Evolutionary conservation across 176 grass and related monocot genomes (phyloP), one percentile per base, ranked within the genome.

Genomic region (sorghum (Sorghum bicolor)): DNA sequence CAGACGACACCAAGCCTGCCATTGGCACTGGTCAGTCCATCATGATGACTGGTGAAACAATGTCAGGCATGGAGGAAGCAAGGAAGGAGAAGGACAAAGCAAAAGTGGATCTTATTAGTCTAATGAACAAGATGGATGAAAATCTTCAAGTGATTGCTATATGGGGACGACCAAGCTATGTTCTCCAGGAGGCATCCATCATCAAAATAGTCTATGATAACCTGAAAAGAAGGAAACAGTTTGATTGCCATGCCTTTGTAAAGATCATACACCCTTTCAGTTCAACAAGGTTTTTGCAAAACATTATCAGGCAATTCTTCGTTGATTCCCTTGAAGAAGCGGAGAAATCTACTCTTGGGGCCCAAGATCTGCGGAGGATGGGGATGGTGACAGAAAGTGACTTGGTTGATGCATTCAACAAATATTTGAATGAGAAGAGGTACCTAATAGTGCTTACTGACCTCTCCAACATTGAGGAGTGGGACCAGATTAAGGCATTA

Each of bases 361-460:
- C 15, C 47, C 47, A 50, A 50, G 47, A 17, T 50, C 1, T 50
- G 47, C 0, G 47, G 16, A 50, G 47, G 16, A 50, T 50, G 15
- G 14, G 47, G 47, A 50, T 50, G 47, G 19, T 5, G 47, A 50
- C 4, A 13, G 47, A 19, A 50, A 16, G 15, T 17, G 67, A 8
- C 2, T 57, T 57, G 6, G 52, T 22, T 57, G 32, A 10, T 4
- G 64, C 0, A 2, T 20, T 85, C 11, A 39, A 0, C 1, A 0
- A 6, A 29, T 25, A 41, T 74, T 0, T 88, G 0, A 58, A 45
- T 0, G 44, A 31, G 10, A 78, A 33, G 2, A 67, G 53, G 0
- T 83, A 78, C 31, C 20, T 91, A 1, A 29, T 91, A 25, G 80
- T 91, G 13, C 4, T 91, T 68, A 6, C 2, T 45, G 76, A 53